These are phyloP conservation scores for Dothiorella sarmentorum DNA, from an alignment of 2,329 filamentous ascomycete species.

Conservation along the genomic window DNA sequence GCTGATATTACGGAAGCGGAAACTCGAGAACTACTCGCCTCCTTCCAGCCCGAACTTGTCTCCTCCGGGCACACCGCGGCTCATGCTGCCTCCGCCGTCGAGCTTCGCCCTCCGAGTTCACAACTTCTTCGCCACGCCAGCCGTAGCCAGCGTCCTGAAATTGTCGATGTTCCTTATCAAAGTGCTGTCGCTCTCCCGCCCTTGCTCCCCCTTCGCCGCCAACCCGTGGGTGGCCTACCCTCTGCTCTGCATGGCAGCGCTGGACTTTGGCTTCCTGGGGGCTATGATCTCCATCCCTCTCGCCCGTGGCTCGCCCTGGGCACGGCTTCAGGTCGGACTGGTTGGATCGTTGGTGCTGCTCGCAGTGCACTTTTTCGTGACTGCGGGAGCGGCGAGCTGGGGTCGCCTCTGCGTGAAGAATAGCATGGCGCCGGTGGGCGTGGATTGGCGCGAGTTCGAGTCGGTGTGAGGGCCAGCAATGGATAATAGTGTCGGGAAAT, in stretches of 20 bases:
- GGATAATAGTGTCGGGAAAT: background rate
- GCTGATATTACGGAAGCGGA: constrained; percentile 10
- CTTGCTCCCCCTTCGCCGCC: constrained; percentile 71
- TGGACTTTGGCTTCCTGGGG: constrained; percentile 52
- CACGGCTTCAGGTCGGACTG: constrained; percentile 17
- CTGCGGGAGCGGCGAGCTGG: constrained; percentile 36
- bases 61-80: background rate
- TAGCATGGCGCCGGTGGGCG: background rate
- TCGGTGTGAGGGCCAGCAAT: background rate
- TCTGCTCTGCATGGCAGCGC: constrained; percentile 63
- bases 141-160: constrained; percentile 42
- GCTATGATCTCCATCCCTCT: background rate
- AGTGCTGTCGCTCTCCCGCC: constrained; percentile 59
- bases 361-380: constrained; percentile 45
- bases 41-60: background rate
- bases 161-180: constrained; percentile 66
- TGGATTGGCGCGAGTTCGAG: background rate
- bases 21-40: constrained; percentile 9
- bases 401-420: constrained; percentile 32
- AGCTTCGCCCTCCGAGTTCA: constrained; percentile 29
- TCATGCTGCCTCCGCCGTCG: constrained; percentile 21
- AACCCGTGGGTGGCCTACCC: constrained; percentile 63
- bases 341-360: constrained; percentile 42
- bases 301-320: background rate
- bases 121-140: constrained; percentile 35